Evolutionary conservation across 1,284 basidiomycete species (phyloP), one percentile per base, ranked within the genome.

Genomic region (Puccinia horiana): DNA sequence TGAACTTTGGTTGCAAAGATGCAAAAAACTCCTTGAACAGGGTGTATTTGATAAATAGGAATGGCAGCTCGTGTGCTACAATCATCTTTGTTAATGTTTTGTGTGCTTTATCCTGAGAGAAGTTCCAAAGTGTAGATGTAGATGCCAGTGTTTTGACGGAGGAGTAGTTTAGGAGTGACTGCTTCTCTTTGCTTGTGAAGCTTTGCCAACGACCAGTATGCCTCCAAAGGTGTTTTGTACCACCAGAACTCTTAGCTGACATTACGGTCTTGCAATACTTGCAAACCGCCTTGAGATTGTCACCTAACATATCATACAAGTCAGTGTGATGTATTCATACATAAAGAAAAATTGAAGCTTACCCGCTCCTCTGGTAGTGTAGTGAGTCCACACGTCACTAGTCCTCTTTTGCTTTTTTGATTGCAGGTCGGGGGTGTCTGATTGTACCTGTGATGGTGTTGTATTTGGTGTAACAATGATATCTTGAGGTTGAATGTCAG

Each of bases 1-100:
- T 63, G 61, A 63, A 63, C 32, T 63, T 63, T 32, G 61, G 61
- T 37, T 63, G 61, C 12, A 63, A 37, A 8, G 61, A 63, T 29
- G 6, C 6, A 5, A 63, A 5, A 63, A 63, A 63, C 12, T 9
- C 35, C 32, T 20, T 3, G 61, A 63, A 63, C 6, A 29, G 35
- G 26, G 26, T 5, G 3, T 63, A 29, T 20, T 63, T 32, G 61
- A 63, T 37, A 5, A 63, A 32, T 14, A 29, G 29, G 61, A 63
- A 63, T 16, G 61, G 61, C 12, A 9, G 20, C 35, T 63, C 26
- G 35, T 63, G 61, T 32, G 61, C 61, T 32, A 63, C 32, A 20
- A 63, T 63, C 26, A 63, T 32, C 61, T 20, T 5, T 16, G 61
- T 37, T 14, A 63, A 11, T 32, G 32, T 16, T 63, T 63, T 20